Percentiles rank a stretch among this genome's conserved stretches.
phyloP scores from a whole-genome alignment of 1,139 yeast species.

The Taphrina flavorubra region DNA sequence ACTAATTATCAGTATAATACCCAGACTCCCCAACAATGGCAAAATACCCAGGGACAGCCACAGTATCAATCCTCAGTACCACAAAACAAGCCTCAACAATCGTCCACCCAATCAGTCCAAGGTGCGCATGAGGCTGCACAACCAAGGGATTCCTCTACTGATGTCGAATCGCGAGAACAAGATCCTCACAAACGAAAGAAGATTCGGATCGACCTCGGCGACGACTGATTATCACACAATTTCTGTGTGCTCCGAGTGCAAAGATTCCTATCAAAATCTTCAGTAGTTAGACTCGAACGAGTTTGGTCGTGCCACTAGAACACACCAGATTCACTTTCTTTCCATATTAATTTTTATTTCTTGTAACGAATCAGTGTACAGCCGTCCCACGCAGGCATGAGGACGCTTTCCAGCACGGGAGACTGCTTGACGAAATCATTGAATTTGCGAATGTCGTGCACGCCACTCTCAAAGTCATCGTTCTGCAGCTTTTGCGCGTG shows the following conservation, averaged over 20 bases:
- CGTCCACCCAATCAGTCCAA: background rate
- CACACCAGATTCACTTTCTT: background rate
- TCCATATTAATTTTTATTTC: background rate
- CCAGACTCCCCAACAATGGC: background rate
- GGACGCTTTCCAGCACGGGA: slow-evolving; percentile 9
- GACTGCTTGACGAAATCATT: slow-evolving; percentile 20
- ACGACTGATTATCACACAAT: background rate
- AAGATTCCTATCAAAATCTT: background rate
- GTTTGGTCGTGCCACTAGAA: too few species aligned
- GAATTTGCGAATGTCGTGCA: slow-evolving; percentile 26
- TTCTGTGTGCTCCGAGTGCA: background rate
- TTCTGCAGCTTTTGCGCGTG: slow-evolving; percentile 17
- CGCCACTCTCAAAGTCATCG: slow-evolving; percentile 29
- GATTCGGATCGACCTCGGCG: slow-evolving; percentile 7
- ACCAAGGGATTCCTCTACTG: slow-evolving; percentile 3
- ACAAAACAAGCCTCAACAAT: background rate
- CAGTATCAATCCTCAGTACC: background rate
- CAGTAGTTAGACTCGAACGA: background rate
- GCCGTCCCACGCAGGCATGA: slow-evolving; percentile 35
- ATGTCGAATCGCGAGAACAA: background rate
- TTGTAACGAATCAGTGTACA: slow-evolving; percentile 32
- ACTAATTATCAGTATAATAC: slow-evolving; percentile 2
- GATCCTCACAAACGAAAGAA: slow-evolving; percentile 8
- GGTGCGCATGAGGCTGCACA: background rate
- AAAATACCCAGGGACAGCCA: background rate